These are phyloP conservation scores for Cucurbita pepo DNA, from an alignment of 306 rosid genomes.

Conservation along the genomic window DNA sequence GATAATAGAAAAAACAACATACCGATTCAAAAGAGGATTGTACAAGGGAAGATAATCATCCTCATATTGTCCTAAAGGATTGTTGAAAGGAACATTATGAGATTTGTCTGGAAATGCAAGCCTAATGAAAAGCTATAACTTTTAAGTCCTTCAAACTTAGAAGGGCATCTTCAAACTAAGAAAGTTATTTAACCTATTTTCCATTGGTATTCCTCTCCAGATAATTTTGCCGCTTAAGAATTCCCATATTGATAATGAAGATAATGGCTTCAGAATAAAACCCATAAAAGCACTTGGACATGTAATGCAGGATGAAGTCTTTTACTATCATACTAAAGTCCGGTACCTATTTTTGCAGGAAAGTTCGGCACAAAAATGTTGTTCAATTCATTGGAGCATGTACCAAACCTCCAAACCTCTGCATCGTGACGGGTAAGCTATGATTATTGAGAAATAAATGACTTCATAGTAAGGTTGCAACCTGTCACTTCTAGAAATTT, in stretches of 20 bases:
- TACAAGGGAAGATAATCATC: neutral
- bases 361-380: conserved; percentile 93
- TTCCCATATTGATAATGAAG: neutral
- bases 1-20: neutral
- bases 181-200: neutral
- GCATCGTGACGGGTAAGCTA: conserved; percentile 83
- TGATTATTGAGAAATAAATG: conserved; percentile 2
- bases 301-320: neutral
- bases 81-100: neutral
- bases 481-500: neutral
- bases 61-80: neutral
- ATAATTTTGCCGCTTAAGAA: neutral
- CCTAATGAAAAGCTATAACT: neutral
- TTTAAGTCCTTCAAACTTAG: neutral
- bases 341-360: conserved; percentile 38
- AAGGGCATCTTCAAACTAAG: neutral
- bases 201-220: neutral
- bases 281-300: neutral
- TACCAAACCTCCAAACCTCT: conserved; percentile 74
- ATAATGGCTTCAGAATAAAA: neutral
- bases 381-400: conserved; percentile 98
- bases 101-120: neutral
- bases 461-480: neutral
- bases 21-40: neutral
- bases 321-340: neutral